These are phyloP conservation scores for Suillus placidus DNA, from an alignment of 768 basidiomycete genomes.

Conservation along the genomic window DNA sequence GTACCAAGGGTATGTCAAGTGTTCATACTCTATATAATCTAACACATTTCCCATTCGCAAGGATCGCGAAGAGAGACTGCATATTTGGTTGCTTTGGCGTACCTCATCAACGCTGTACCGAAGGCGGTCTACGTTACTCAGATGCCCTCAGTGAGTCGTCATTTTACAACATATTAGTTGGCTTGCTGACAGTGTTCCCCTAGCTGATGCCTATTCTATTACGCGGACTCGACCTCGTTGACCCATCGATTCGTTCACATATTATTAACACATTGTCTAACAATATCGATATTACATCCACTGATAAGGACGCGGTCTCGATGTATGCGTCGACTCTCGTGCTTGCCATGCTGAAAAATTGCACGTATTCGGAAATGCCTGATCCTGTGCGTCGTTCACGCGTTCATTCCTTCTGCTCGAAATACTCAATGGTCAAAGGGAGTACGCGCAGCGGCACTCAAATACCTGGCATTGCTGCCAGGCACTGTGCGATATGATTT, in stretches of 20 bases:
- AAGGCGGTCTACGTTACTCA: conserved; percentile 72
- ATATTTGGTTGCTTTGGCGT: conserved; percentile 81
- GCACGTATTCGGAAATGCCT: conserved; percentile 50
- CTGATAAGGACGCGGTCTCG: conserved; percentile 53
- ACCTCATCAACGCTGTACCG: conserved; percentile 79
- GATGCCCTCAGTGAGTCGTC: conserved; percentile 55
- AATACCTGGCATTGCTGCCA: conserved; percentile 75
- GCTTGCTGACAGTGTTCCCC: not conserved
- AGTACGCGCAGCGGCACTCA: conserved; percentile 75
- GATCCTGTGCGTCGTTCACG: conserved; percentile 50
- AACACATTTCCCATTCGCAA: conserved; percentile 25
- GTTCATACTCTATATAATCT: not conserved
- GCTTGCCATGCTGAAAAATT: conserved; percentile 68
- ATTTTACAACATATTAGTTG: not conserved
- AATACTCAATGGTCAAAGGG: conserved; percentile 46
- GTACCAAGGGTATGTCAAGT: conserved; percentile 56
- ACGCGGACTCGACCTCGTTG: conserved; percentile 78
- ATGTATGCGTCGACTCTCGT: conserved; percentile 76
- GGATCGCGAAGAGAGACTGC: conserved; percentile 60
- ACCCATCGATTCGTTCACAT: conserved; percentile 71
- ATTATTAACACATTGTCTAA: conserved; percentile 80
- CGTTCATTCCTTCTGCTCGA: not conserved
- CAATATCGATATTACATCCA: conserved; percentile 62
- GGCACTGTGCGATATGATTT: conserved; percentile 77
- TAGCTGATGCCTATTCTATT: conserved; percentile 92